Conservation (phyloP, 2,329 filamentous ascomycete genomes). For the Aspergillus sojae region DNA sequence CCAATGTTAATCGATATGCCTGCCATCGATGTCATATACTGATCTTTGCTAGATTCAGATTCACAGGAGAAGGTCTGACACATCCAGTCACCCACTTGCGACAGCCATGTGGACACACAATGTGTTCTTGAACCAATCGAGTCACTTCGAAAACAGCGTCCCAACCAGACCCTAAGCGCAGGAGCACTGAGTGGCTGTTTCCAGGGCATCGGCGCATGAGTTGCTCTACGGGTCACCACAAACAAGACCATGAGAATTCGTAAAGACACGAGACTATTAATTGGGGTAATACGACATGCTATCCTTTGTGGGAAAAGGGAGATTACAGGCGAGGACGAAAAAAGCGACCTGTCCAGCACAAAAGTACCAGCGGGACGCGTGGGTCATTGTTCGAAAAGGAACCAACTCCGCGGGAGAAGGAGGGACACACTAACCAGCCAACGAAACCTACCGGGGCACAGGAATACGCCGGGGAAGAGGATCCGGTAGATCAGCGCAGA, state of each 20-base stretch:
- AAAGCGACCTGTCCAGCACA: slow-evolving; percentile 23
- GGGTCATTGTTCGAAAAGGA: slow-evolving; percentile 4
- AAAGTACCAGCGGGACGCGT: slow-evolving; percentile 20
- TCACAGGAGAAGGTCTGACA: background rate
- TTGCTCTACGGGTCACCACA: background rate
- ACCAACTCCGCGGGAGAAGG: slow-evolving; percentile 13
- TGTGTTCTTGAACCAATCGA: background rate
- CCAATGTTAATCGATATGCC: background rate
- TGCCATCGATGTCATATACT: background rate
- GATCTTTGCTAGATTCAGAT: background rate
- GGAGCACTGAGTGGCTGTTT: background rate
- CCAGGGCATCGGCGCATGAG: background rate
- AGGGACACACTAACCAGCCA: slow-evolving; percentile 13
- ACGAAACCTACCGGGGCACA: slow-evolving; percentile 14
- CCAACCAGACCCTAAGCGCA: background rate
- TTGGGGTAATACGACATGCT: background rate
- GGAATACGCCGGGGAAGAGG: slow-evolving; percentile 20
- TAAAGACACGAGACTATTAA: background rate
- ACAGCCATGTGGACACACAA: background rate
- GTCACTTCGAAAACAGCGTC: background rate
- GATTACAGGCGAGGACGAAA: background rate
- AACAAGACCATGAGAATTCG: background rate
- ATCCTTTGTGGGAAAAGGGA: background rate
- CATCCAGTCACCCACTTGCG: background rate
- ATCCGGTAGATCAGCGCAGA: slow-evolving; percentile 27